Conservation (phyloP, 495 filamentous ascomycete genomes). For the Endocarpon pusillum region DNA sequence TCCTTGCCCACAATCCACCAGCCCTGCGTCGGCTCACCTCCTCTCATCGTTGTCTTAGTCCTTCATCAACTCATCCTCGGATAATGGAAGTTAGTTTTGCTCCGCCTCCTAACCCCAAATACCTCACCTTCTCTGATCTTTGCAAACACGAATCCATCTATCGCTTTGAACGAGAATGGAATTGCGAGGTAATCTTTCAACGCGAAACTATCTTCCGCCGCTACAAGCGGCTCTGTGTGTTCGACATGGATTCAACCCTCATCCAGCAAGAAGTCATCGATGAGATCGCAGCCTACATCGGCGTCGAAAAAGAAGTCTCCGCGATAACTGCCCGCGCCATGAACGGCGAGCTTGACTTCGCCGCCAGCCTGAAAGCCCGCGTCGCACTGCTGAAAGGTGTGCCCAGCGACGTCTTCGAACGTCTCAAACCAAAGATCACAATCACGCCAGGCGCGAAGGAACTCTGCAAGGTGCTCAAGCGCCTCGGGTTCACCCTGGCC, state of each 20-base stretch:
- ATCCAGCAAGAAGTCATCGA: slow-evolving; percentile 96
- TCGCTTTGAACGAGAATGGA: slow-evolving; percentile 73
- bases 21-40: slow-evolving; percentile 41
- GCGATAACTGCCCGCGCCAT: slow-evolving; percentile 85
- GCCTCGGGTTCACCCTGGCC: slow-evolving; percentile 64
- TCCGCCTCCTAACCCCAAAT: slow-evolving; percentile 46
- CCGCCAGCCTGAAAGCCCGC: slow-evolving; percentile 58
- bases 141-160: slow-evolving; percentile 66
- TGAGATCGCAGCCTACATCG: slow-evolving; percentile 68
- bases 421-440: slow-evolving; percentile 50
- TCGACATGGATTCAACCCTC: slow-evolving; percentile 96
- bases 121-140: slow-evolving; percentile 48
- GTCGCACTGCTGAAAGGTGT: slow-evolving; percentile 68
- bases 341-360: slow-evolving; percentile 93
- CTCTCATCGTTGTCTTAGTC: slow-evolving; percentile 49
- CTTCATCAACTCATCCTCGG: slow-evolving; percentile 39
- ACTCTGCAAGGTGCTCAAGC: slow-evolving; percentile 53
- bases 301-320: slow-evolving; percentile 50
- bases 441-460: slow-evolving; percentile 67
- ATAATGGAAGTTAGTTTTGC: slow-evolving; percentile 57
- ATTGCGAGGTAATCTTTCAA: slow-evolving; percentile 65
- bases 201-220: slow-evolving; percentile 51
- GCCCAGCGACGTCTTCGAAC: slow-evolving; percentile 61
- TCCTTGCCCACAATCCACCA: slow-evolving; percentile 38
- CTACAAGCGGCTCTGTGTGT: slow-evolving; percentile 69